phyloP scores from a whole-genome alignment of 225 moss, liverwort and hornwort species.

The Lunularia cruciata region DNA sequence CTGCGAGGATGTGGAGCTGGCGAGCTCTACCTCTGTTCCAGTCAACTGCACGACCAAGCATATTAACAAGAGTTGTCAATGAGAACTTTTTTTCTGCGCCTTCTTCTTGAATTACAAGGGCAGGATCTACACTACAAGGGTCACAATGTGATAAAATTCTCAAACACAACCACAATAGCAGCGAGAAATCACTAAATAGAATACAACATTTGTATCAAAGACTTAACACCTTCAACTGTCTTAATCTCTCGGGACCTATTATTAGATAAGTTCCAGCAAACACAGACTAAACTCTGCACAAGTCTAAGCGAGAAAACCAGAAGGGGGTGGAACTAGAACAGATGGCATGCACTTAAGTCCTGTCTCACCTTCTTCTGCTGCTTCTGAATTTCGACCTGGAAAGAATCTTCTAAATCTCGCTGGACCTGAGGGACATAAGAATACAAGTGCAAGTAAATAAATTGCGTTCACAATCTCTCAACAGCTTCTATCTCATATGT shows the following conservation, averaged over 20 bases:
- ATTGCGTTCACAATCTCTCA: neutral
- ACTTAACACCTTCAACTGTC: too few relatives aligned
- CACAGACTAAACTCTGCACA: neutral
- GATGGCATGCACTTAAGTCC: too few relatives aligned
- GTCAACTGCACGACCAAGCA: neutral
- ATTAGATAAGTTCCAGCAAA: neutral
- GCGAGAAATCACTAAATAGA: too few relatives aligned
- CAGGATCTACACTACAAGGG: too few relatives aligned
- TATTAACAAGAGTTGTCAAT: neutral
- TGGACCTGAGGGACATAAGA: conserved; percentile 45
- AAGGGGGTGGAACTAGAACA: too few relatives aligned
- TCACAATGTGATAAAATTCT: too few relatives aligned
- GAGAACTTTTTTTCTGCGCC: neutral
- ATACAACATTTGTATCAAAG: too few relatives aligned
- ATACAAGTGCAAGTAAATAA: neutral
- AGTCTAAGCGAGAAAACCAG: too few relatives aligned
- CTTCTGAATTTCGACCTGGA: conserved; percentile 54
- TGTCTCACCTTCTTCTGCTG: conserved; percentile 67
- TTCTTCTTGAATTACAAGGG: too few relatives aligned
- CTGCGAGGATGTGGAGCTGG: conserved; percentile 50
- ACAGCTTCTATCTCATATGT: neutral
- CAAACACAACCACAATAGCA: too few relatives aligned
- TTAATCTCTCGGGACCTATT: too few relatives aligned
- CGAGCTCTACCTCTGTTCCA: conserved; percentile 44
- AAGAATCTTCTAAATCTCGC: conserved; percentile 49